Conservation (phyloP, 2,329 filamentous ascomycete genomes). For the Helotiales sp. region DNA sequence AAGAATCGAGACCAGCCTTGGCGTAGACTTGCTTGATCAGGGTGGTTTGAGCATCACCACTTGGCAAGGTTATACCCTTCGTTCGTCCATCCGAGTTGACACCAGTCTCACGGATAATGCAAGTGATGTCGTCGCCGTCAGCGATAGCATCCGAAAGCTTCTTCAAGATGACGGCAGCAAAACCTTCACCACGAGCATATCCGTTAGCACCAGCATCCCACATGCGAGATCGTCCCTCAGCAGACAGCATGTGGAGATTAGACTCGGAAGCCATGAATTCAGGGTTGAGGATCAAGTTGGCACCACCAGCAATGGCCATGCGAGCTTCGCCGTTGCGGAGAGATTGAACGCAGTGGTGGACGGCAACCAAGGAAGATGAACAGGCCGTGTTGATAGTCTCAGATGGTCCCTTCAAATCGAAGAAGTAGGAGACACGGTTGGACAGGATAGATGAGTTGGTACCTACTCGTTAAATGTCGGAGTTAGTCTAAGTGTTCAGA, state of each 20-base stretch:
- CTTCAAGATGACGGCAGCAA: conserved; percentile 59
- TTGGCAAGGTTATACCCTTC: conserved; percentile 56
- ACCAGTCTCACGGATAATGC: conserved; percentile 46
- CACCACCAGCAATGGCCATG: conserved; percentile 24
- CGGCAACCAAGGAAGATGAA: conserved; percentile 38
- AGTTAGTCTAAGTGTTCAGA: no score
- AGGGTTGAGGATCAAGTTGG: conserved; percentile 23
- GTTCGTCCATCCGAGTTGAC: conserved; percentile 52
- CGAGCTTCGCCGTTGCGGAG: conserved; percentile 16
- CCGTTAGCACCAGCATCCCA: conserved; percentile 25
- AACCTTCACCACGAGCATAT: conserved; percentile 48
- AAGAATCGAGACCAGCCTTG: conserved; percentile 41
- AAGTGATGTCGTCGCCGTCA: conserved; percentile 58
- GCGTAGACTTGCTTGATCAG: conserved; percentile 46
- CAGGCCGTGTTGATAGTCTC: conserved; percentile 43
- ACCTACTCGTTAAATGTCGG: no score
- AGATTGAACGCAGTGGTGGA: conserved; percentile 33
- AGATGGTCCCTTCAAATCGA: conserved; percentile 39
- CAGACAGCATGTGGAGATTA: conserved; percentile 42
- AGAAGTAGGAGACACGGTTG: conserved; percentile 45
- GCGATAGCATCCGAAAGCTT: conserved; percentile 49
- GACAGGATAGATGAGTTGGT: conserved; percentile 36
- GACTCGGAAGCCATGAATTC: conserved; percentile 33
- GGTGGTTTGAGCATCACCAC: conserved; percentile 33
- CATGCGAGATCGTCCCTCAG: conserved; percentile 41